Evolutionary conservation across 345 rosid species (phyloP), one percentile per base, ranked within the genome.

Genomic region (Cardamine chenopodiifolia): DNA sequence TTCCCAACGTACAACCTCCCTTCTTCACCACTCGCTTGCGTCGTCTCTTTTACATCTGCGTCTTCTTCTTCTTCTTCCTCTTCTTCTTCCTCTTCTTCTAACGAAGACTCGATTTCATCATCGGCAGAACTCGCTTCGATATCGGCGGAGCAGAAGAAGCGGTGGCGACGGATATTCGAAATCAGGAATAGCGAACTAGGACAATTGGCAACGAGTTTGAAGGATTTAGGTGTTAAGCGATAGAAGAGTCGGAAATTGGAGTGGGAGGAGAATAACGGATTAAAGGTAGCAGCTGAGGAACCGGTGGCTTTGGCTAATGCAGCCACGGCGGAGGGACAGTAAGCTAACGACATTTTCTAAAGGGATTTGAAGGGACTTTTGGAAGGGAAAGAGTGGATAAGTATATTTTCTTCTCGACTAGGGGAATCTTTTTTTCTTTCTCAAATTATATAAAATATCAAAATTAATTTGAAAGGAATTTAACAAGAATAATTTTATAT

Each of bases 1-100:
- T 90, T 91, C 32, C 98, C 97, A 2, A 94, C 87, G 73, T 86
- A 94, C n/a, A 91, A 70, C 78, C 89, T 87, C 64, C 88, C 92
- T 53, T 79, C 86, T 49, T 83, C 91, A 35, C 72, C 76, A 15
- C 78, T 78, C 7, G 80, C 68, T 66, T 66, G 67, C 59, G 82
- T 48, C 14, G 34, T 71, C 65, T 70, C 76, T 34, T 57, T 62
- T 28, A n/a, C 81, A 35, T 68, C 85, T 64, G 60, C 83, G 28
- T 72, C 81, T 37, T 63, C 73, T 23, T 72, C 83, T 1, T 39
- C 80, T 13, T 7, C 53, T 39, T 40, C 67, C 31, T n/a, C 31
- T 65, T 74, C 82, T 19, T 15, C 83, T 12, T 40, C 83, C 8
- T 40, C 82, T 7, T 74, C 35, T 34, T 73, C 78, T 34, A 66